Base-by-base conservation (phyloP, 305 asterid species). In the Solanum hybrid region DNA sequence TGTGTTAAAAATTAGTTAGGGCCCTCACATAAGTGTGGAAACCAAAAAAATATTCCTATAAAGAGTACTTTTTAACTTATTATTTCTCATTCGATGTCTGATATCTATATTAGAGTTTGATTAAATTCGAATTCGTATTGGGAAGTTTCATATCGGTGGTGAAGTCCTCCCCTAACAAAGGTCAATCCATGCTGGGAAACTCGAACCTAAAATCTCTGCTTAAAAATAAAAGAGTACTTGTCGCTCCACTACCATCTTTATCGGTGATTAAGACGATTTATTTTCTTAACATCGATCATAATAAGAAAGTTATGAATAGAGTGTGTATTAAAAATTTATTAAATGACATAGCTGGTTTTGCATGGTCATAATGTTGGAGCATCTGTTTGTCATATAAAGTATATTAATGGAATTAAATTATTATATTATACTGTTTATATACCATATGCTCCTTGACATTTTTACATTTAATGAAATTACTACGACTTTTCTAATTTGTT, bases 201-300 rank as follows among this genome's bases (percentile, higher is more conserved):
- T 60, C 27, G 0, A 60, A 60, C 71, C 0, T 1, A 1, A 3
- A 60, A 60, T 60, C 5, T 60, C 5, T 1, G 5, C 0, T 60
- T 60, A 60, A 60, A 0, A 0, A 60, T 60, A 0, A 22, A 60
- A 60, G 0, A 60, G 5, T 60, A 60, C 2, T 3, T 60, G 0
- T 60, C 71, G 0, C 71, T 60, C 2, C 2, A 60, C 5, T 56
- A 56, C 1, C 0, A 51, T 0, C 9, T 0, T 20, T 8, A 0
- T 22, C 71, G 26, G 1, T 60, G 1, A 60, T 20, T 60, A 64
- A n/a, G 14, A 64, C 13, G 7, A 66, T n/a, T 60, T 60, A 60
- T 60, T 60, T 60, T 60, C 26, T 60, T 20, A 20, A 60, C 24
- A 60, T 60, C 11, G 1, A 60, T 20, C 24, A 20, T 60, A 60